phyloP scores from a whole-genome alignment of 805 yeast species.

The Ogataea polymorpha region DNA sequence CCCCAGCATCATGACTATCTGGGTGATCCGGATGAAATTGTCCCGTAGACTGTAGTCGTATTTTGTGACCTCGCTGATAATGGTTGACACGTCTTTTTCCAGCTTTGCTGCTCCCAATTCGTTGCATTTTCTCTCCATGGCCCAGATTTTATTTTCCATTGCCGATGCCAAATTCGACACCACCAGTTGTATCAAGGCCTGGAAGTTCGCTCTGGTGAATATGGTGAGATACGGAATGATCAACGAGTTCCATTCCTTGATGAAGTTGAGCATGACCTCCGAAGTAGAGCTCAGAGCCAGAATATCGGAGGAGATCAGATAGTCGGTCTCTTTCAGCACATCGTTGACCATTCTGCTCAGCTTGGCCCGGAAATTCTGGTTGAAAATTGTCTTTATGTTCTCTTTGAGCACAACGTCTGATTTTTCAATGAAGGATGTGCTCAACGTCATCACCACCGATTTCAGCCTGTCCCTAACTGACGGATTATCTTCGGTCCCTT shows the following conservation, averaged over 20 bases:
- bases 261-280: constrained; percentile 44
- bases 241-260: constrained; percentile 60
- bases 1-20: constrained; percentile 76
- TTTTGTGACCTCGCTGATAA: constrained; percentile 72
- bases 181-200: constrained; percentile 44
- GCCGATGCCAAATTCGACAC: constrained; percentile 53
- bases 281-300: constrained; percentile 14
- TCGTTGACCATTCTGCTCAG: constrained; percentile 35
- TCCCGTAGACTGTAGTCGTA: constrained; percentile 73
- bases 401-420: constrained; percentile 41
- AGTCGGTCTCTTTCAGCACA: constrained; percentile 39
- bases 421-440: constrained; percentile 22
- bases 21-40: constrained; percentile 76
- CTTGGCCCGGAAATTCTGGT: constrained; percentile 35
- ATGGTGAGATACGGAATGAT: constrained; percentile 57
- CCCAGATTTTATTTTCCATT: constrained; percentile 67
- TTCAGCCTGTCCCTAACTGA: constrained; percentile 26
- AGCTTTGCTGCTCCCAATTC: constrained; percentile 80
- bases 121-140: constrained; percentile 63
- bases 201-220: constrained; percentile 41
- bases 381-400: constrained; percentile 40
- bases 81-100: constrained; percentile 74
- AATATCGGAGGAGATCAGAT: constrained; percentile 31
- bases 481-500: constrained; percentile 17
- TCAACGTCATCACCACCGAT: constrained; percentile 19